Base-by-base conservation (phyloP, 2,329 filamentous ascomycete species). In the Hymenoscyphus salicellus region DNA sequence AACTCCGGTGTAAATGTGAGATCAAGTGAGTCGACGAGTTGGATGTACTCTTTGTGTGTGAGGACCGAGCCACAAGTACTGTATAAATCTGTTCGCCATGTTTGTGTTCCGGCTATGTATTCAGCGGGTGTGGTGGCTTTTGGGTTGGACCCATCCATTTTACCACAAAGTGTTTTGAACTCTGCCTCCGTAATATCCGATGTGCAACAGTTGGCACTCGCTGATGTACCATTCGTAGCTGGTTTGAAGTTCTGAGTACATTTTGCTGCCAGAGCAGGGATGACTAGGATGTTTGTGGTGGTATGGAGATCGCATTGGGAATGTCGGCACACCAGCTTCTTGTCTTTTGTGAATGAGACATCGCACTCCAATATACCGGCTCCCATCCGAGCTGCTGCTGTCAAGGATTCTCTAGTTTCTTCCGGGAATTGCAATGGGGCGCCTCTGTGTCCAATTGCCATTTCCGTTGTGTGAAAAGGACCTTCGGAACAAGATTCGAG, bases 1-100 rank as follows among this genome's bases (percentile, higher is more conserved):
- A n/a, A n/a, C n/a, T 71, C 69, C 1, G 69, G 69, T 1, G 69
- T 71, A 60, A 68, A 71, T 58, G 68, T 68, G 28, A 66, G 65
- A 28, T 61, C 20, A 14, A 67, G 46, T 5, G 63, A 65, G n/a
- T 69, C 69, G 17, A 71, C 64, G 5, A 71, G 65, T 2, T 63
- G 62, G 65, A 71, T 71, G 56, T 65, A 67, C 5, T 61, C 63
- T n/a, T 68, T 62, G 11, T 66, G 65, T 2, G 67, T 68, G 38
- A 66, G 63, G 32, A 71, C 55, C 6, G 66, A 69, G 16, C 68
- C 68, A 63, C 67, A 71, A 5, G 66, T 71, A 5, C 55, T 38
- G 41, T 71, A 71, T 1, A 71, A 64, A 36, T 71, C 69, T 7
- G 68, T 71, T 16, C 69, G 49, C 59, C 64, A 71, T 16, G 30